Conservation (phyloP, 1,284 basidiomycete species). For the Mycosarcoma maydis region DNA sequence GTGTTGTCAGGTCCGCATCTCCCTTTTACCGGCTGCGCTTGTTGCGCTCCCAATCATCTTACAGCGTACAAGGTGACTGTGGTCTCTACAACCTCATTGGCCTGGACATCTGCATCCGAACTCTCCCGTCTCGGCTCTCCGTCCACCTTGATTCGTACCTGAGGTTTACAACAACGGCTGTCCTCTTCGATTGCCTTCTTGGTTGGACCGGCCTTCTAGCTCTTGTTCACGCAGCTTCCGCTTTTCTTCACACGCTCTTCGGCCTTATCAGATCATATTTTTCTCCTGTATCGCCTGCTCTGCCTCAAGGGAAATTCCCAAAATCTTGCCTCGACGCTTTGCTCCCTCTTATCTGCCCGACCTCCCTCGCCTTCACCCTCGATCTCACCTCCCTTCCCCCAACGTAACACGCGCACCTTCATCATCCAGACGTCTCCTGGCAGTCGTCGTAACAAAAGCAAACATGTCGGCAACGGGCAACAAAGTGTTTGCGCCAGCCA, state of each 20-base stretch:
- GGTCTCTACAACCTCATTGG: slow-evolving; percentile 7
- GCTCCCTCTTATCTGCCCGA: not conserved
- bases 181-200: not conserved
- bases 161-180: not conserved
- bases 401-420: not conserved
- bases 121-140: slow-evolving; percentile 2
- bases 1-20: no score
- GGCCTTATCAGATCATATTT: slow-evolving; percentile 41
- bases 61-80: not conserved
- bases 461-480: slow-evolving; percentile 45
- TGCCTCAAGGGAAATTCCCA: no score
- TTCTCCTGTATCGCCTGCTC: no score
- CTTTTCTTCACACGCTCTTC: not conserved
- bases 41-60: no score
- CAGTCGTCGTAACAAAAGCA: not conserved
- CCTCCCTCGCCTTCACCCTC: not conserved
- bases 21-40: not conserved
- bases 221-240: no score
- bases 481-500: slow-evolving; percentile 63
- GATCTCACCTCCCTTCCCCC: not conserved
- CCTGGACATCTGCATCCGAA: slow-evolving; percentile 3
- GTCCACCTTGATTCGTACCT: slow-evolving; percentile 7
- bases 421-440: not conserved
- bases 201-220: not conserved
- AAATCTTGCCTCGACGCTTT: not conserved